Base-by-base conservation (phyloP, 306 rosid species). In the Urtica urens region DNA sequence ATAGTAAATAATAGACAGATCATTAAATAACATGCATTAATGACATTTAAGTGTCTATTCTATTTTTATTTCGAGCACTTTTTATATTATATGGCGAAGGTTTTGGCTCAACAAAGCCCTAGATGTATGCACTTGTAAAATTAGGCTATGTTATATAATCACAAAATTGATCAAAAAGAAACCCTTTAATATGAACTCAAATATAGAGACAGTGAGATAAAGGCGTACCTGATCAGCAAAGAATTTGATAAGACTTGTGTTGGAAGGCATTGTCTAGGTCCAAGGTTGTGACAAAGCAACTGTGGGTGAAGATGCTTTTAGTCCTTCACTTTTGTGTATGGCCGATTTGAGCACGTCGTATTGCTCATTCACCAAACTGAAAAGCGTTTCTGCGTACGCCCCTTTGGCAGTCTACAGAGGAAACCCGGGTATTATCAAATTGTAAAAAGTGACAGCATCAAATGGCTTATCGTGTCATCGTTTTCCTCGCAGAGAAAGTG, bases 201-300 rank as follows among this genome's bases (percentile, higher is more conserved):
- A 8, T 23, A 15, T 16, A 20, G 51, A n/a, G 26, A 5, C 23
- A 35, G 18, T 6, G 25, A 20, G 37, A 48, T 18, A 46, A 14
- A 21, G 35, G 33, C 19, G 15, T 51, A 66, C 72, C 72, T 53
- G 57, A 57, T 39, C 42, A 53, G 40, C 17, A 57, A 57, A 46
- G 55, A 38, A 34, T 51, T 33, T 1, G 31, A 38, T 20, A 45
- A 22, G 20, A n/a, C n/a, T 10, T 16, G 33, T 15, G 37, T 16
- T 37, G 38, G 22, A 31, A 25, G 53, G 58, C 43, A 30, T 33
- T 30, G 71, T 63, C 80, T 81, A 82, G 68, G 57, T 70, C 94
- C 99, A 82, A 7, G 94, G 85, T 65, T 92, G 99, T 22, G 94
- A 77, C 77, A 92, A 62, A 59, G 83, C 70, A 49, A 92, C 72